Percentiles rank a stretch among this genome's conserved stretches.
Conservation (phyloP, 2,329 filamentous ascomycete species). For the Trichoderma cornu-damae region DNA sequence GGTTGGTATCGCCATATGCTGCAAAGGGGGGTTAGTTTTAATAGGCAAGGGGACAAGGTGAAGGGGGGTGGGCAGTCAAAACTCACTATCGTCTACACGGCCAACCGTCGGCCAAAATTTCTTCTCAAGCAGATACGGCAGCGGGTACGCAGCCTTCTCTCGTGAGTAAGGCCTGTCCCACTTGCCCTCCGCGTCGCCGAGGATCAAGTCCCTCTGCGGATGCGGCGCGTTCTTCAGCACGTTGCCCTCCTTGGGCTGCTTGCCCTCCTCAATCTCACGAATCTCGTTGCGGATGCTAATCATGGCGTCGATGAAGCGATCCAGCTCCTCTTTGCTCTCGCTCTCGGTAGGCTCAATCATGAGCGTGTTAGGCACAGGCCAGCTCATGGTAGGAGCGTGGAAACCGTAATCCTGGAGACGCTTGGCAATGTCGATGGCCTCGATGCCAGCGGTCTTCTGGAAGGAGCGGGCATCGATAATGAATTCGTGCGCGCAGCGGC, state of each 20-base stretch:
- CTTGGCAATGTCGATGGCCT: slow-evolving; percentile 94
- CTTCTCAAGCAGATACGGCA: slow-evolving; percentile 81
- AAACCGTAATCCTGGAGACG: slow-evolving; percentile 96
- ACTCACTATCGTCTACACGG: slow-evolving; percentile 79
- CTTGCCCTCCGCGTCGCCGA: slow-evolving; percentile 47
- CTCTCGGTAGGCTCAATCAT: slow-evolving; percentile 98
- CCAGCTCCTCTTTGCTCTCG: slow-evolving; percentile 85
- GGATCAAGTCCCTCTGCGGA: slow-evolving; percentile 72
- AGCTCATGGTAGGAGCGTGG: slow-evolving; percentile 95
- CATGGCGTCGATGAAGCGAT: slow-evolving; percentile 86
- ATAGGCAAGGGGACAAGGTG: background rate
- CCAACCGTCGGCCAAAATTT: slow-evolving; percentile 95
- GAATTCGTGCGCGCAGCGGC: slow-evolving; percentile 93
- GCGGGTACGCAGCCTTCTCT: slow-evolving; percentile 80
- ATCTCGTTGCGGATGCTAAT: slow-evolving; percentile 86
- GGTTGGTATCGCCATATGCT: slow-evolving; percentile 87
- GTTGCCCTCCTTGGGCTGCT: slow-evolving; percentile 68
- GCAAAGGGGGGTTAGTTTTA: background rate
- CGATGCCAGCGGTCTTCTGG: slow-evolving; percentile 74
- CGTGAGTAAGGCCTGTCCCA: slow-evolving; percentile 81
- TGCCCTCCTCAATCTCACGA: slow-evolving; percentile 72
- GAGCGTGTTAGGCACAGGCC: slow-evolving; percentile 88
- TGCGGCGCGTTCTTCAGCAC: slow-evolving; percentile 88
- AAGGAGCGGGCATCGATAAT: slow-evolving; percentile 86
- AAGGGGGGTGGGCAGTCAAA: background rate